Evolutionary conservation across 805 yeast genomes (phyloP).

Genomic region (Schwanniomyces occidentalis): DNA sequence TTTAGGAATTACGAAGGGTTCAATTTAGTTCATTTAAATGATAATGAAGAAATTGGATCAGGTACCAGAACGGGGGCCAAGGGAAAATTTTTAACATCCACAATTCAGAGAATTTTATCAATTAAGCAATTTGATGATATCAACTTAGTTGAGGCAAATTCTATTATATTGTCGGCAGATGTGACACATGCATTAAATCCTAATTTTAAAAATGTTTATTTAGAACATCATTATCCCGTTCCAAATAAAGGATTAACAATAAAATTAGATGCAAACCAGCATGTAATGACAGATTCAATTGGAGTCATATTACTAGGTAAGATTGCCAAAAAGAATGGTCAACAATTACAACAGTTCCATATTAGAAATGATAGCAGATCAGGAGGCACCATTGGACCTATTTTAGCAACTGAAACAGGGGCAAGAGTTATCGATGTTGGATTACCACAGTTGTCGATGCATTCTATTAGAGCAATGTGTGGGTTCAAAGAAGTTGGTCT

Average conservation of each 20-base stretch:
- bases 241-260: constrained; percentile 40
- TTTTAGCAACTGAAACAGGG: constrained; percentile 35
- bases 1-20: constrained; percentile 28
- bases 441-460: constrained; percentile 84
- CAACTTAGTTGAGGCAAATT: constrained; percentile 26
- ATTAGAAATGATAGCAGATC: constrained; percentile 41
- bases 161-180: constrained; percentile 41
- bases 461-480: constrained; percentile 42
- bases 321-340: constrained; percentile 22
- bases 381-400: constrained; percentile 47
- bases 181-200: constrained; percentile 47
- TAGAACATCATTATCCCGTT: constrained; percentile 34
- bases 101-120: constrained; percentile 12
- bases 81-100: constrained; percentile 29
- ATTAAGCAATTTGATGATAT: constrained; percentile 4
- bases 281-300: constrained; percentile 36
- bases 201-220: constrained; percentile 33
- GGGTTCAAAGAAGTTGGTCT: constrained; percentile 42
- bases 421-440: constrained; percentile 72
- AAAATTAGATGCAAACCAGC: constrained; percentile 38
- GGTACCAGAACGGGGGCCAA: constrained; percentile 40
- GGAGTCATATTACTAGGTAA: constrained; percentile 26
- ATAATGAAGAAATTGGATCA: constrained; percentile 45
- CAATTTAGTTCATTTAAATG: constrained; percentile 33
- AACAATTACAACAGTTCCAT: constrained; percentile 38